Evolutionary conservation across 441 rosid genomes (phyloP).

Genomic region (Populus tomentosa): DNA sequence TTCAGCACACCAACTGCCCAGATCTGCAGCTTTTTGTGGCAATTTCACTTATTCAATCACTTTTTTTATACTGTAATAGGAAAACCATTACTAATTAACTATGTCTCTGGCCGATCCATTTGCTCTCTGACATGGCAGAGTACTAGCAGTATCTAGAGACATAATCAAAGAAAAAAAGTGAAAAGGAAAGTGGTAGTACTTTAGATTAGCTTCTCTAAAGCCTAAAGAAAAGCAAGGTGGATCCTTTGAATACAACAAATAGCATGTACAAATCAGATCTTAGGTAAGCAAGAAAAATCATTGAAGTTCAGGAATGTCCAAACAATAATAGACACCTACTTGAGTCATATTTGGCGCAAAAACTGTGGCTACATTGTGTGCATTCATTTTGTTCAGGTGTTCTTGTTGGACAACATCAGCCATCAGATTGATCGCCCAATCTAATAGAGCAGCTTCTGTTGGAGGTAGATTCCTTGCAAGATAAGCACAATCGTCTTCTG

Average conservation of each 20-base stretch:
- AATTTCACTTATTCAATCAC: too few species aligned
- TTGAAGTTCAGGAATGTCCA: not conserved
- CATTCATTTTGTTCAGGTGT: conserved; percentile 77
- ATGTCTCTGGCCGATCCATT: not conserved
- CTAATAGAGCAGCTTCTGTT: conserved; percentile 68
- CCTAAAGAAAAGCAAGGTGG: not conserved
- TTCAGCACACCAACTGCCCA: not conserved
- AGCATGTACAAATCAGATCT: not conserved
- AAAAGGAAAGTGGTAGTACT: not conserved
- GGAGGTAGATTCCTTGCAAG: conserved; percentile 67
- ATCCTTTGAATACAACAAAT: not conserved
- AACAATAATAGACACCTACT: conserved; percentile 29
- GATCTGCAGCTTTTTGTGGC: too few species aligned
- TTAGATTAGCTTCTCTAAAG: not conserved
- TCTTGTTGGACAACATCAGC: conserved; percentile 20
- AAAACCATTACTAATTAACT: not conserved
- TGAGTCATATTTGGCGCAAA: conserved; percentile 96
- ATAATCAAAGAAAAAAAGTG: not conserved
- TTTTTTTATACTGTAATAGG: too few species aligned
- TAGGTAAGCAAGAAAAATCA: not conserved
- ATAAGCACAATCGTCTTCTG: conserved; percentile 65
- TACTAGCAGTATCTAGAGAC: not conserved
- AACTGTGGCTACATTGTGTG: conserved; percentile 83
- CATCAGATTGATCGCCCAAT: conserved; percentile 93
- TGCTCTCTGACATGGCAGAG: not conserved